Conservation (phyloP, 306 rosid genomes). For the Casuarina cunninghamiana region DNA sequence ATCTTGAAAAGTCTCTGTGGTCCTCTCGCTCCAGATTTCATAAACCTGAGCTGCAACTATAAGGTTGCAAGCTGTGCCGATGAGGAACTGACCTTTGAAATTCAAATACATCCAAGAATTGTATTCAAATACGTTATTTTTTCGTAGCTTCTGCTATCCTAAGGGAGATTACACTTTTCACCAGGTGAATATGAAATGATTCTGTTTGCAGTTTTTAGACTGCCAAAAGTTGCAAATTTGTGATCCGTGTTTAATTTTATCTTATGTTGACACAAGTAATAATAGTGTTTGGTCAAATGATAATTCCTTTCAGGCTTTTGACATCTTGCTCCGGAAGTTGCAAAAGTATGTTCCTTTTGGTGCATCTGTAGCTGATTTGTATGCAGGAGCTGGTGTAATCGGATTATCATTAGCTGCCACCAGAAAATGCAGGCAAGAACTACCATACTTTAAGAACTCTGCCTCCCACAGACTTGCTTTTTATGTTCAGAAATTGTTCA, state of each 20-base stretch:
- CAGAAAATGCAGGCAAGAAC: constrained; percentile 91
- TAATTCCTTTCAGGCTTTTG: constrained; percentile 70
- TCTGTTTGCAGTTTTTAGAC: background rate
- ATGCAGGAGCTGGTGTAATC: constrained; percentile 96
- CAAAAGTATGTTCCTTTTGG: constrained; percentile 86
- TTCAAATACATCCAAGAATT: no score
- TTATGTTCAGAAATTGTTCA: constrained; percentile 16
- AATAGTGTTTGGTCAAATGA: constrained; percentile 1
- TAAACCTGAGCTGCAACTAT: no score
- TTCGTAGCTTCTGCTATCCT: no score
- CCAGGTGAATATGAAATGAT: no score
- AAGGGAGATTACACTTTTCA: no score
- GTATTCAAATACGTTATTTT: no score
- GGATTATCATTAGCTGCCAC: constrained; percentile 89
- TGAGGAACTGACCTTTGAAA: no score
- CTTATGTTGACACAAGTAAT: background rate
- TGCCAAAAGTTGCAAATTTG: constrained; percentile 1
- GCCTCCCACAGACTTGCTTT: constrained; percentile 9
- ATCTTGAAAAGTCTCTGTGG: no score
- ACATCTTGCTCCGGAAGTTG: constrained; percentile 76
- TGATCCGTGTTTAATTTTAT: background rate
- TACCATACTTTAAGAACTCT: constrained; percentile 26
- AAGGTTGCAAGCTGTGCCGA: no score
- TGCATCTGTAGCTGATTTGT: constrained; percentile 85
- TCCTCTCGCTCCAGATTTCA: no score